A percentile compares a stretch with the other conserved stretches of the same genome.
These are phyloP conservation scores for Aspergillus fructus DNA, from an alignment of 2,329 filamentous ascomycete genomes.

Conservation along the genomic window DNA sequence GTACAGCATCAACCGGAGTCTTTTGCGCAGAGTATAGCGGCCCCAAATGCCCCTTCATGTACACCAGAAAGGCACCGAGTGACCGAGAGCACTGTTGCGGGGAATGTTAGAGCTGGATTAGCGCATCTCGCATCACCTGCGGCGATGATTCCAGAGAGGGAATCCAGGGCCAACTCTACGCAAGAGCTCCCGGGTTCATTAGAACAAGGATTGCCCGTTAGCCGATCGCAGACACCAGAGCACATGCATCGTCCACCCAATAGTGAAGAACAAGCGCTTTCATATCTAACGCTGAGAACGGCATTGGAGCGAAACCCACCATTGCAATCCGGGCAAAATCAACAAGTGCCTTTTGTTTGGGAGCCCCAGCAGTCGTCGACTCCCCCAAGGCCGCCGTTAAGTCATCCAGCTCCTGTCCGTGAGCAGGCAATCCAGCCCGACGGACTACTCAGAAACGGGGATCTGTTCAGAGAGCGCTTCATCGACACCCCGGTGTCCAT, in stretches of 20 bases:
- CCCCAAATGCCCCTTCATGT: not conserved
- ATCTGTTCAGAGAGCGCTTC: not conserved
- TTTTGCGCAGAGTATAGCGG: not conserved
- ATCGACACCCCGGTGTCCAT: conserved; percentile 8
- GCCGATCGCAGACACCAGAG: conserved; percentile 27
- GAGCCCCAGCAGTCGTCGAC: not conserved
- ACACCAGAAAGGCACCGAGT: not conserved
- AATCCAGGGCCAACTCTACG: not conserved
- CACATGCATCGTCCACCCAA: conserved; percentile 17
- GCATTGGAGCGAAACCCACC: not conserved
- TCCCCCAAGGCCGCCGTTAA: not conserved
- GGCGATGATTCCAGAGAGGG: not conserved
- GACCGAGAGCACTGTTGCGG: not conserved
- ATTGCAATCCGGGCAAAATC: not conserved
- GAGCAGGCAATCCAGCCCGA: not conserved
- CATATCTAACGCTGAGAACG: not conserved
- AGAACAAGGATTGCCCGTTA: conserved; percentile 28
- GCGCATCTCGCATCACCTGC: not conserved
- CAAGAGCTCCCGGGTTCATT: conserved; percentile 27
- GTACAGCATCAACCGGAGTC: conserved; percentile 4
- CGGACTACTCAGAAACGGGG: not conserved
- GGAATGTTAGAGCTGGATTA: not conserved
- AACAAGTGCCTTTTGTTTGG: not conserved
- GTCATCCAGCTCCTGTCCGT: conserved; percentile 2
- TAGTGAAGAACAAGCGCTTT: conserved; percentile 4